Evolutionary conservation across 306 rosid species (phyloP).

Genomic region (Erythrophleum fordii): DNA sequence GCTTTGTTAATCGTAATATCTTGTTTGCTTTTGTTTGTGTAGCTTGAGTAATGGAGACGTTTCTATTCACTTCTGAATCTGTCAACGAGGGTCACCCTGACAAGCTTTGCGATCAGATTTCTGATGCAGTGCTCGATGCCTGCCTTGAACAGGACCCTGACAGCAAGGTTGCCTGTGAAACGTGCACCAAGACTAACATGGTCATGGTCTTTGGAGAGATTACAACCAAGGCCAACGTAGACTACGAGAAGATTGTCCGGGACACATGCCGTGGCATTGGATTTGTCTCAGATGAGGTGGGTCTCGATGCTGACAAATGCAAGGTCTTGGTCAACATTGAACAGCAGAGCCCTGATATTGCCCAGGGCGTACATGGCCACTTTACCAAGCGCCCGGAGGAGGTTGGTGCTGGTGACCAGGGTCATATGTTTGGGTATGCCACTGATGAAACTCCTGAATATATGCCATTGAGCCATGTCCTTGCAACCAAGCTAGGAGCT

Average conservation of each 20-base stretch:
- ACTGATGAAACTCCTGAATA: slow-evolving; percentile 36
- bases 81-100: slow-evolving; percentile 64
- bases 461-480: slow-evolving; percentile 40
- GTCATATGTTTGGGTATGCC: slow-evolving; percentile 44
- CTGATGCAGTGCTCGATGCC: slow-evolving; percentile 53
- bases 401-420: slow-evolving; percentile 51
- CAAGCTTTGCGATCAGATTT: slow-evolving; percentile 50
- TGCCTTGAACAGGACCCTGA: slow-evolving; percentile 51
- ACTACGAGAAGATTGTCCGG: slow-evolving; percentile 55
- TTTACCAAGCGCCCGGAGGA: slow-evolving; percentile 48
- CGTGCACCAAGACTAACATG: slow-evolving; percentile 53
- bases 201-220: slow-evolving; percentile 53
- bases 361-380: slow-evolving; percentile 47
- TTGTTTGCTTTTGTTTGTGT: slow-evolving; percentile 2
- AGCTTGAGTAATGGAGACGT: slow-evolving; percentile 49
- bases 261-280: slow-evolving; percentile 49
- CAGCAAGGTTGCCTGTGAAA: slow-evolving; percentile 54
- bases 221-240: slow-evolving; percentile 49
- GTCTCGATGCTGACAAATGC: slow-evolving; percentile 56
- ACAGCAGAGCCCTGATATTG: slow-evolving; percentile 40
- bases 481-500: slow-evolving; percentile 36
- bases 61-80: slow-evolving; percentile 54
- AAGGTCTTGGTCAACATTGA: slow-evolving; percentile 47
- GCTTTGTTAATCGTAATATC: not conserved
- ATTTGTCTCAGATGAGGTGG: slow-evolving; percentile 51